Base-by-base conservation (phyloP, 2,329 filamentous ascomycete genomes). In the Trichophyton equinum region DNA sequence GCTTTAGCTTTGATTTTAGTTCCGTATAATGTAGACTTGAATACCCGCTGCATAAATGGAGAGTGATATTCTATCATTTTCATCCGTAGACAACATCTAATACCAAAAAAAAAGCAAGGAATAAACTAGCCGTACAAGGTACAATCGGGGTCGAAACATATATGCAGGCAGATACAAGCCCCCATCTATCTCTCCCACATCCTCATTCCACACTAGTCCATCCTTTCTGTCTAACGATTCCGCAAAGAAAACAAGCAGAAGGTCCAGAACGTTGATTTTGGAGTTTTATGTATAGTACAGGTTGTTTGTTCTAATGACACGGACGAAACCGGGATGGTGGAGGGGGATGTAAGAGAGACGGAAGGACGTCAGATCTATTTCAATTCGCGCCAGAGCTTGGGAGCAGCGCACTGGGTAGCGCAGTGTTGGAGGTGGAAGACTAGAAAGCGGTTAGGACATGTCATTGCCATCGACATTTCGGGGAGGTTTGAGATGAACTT, bases 391-490 rank as follows among this genome's bases (percentile, higher is more conserved):
- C 90, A 99, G 71, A 99, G 87, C 86, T 96, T 96, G 72, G 92
- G 91, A 60, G 94, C 94, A 65, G 94, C 92, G 76, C 94, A 99
- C 74, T 87, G 81, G 71, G 84, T 89, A 66, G 92, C 90, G 81
- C 94, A 99, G 83, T 97, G 94, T 70, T 89, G 86, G 70, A 99
- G 89, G 79, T 99, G 92, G 88, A 99, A 99, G 82, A 96, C 92
- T 96, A 69, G 13, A 33, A 3, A 22, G 22, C 1, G 22, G 13
- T 15, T 53, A 15, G 33, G 3, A 18, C 13, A 9, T 49, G n/a
- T 11, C 25, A 49, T 49, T 49, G 20, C 4, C 18, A 49, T 49
- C 18, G 9, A 30, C 27, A 7, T 30, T 30, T 30, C 1, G 20
- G 20, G 0, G 2, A 22, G 22, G 44, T 11, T 3, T 13, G 46